Evolutionary conservation across 2,329 filamentous ascomycete species (phyloP), one percentile per base, ranked within the genome.

Genomic region (Aspergillus bombycis): DNA sequence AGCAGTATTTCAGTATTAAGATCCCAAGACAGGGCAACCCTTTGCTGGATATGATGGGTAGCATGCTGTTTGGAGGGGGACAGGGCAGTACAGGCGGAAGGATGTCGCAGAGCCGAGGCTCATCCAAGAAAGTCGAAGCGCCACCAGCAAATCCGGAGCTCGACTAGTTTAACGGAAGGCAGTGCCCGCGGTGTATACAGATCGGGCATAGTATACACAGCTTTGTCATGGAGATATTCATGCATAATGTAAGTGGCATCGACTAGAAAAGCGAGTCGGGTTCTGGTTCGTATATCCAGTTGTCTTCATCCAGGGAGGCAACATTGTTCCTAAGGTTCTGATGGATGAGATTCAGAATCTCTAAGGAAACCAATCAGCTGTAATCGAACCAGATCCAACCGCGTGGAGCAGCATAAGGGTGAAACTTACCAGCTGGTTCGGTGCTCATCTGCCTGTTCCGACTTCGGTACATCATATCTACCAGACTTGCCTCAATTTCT

Each of bases 11-110:
- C 80, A 89, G 89, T 41, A 96, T 99, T 76, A 87, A 89, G 81
- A 90, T 93, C 74, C 94, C 94, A 54, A 86, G 91, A 72, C 93
- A 97, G 82, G 91, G 90, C 67, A 98, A 98, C 78, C 94, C 94
- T 3, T 83, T 99, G 78, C 88, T 98, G 79, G 95, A 99, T 76
- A 98, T 99, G 94, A 96, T 99, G 91, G 94, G 93, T 55, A 94
- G 89, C 66, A 88, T 99, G 84, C 91, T 99, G 73, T 94, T 94
- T 56, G 93, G 93, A 23, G 90, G 88, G 8, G 86, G 84, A 30
- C 86, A 85, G 26, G 70, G 68, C 43, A 77, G 79, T 56, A 74
- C 76, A 38, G 76, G 72, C 45, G 74, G 76, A 60, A 81, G 80
- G 36, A 68, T 70, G 55, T 66, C 72, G 32, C 75, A 77, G 64